phyloP scores from a whole-genome alignment of 371 early-diverging fungal species.

The Mortierella sp. region DNA sequence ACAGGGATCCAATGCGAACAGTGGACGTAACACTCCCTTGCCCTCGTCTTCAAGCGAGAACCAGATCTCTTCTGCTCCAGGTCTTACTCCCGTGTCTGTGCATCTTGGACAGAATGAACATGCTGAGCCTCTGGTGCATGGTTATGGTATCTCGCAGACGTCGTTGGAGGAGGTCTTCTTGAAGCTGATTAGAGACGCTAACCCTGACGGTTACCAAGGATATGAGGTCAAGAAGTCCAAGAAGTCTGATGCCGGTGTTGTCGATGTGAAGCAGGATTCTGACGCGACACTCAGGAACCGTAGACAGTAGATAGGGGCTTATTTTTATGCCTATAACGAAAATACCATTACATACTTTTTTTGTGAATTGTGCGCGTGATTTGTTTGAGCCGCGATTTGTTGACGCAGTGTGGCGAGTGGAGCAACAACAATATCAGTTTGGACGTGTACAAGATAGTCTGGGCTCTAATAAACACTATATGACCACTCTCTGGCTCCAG shows the following conservation, averaged over 20 bases:
- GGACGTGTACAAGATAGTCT: no score
- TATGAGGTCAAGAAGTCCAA: conserved; percentile 43
- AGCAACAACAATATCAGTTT: no score
- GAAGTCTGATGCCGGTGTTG: neutral
- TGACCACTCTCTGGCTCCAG: no score
- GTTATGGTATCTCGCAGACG: conserved; percentile 80
- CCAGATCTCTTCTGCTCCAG: neutral
- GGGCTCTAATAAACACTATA: no score
- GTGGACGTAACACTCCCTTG: conserved; percentile 36
- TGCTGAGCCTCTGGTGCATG: conserved; percentile 59
- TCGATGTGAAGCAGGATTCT: conserved; percentile 19
- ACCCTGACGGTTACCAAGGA: conserved; percentile 58
- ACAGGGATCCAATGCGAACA: conserved; percentile 36
- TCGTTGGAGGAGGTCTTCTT: conserved; percentile 75
- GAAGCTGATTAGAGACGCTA: conserved; percentile 62
- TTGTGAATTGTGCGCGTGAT: no score
- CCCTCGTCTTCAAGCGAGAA: neutral
- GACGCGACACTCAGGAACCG: conserved; percentile 34
- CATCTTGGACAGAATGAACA: neutral
- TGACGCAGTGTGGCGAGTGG: no score
- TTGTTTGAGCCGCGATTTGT: no score
- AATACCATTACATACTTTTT: no score
- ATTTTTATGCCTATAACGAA: no score
- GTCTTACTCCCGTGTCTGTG: conserved; percentile 22
- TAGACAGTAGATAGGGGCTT: neutral